phyloP scores from a whole-genome alignment of 495 filamentous ascomycete species.

The Mytilinidion resinicola region DNA sequence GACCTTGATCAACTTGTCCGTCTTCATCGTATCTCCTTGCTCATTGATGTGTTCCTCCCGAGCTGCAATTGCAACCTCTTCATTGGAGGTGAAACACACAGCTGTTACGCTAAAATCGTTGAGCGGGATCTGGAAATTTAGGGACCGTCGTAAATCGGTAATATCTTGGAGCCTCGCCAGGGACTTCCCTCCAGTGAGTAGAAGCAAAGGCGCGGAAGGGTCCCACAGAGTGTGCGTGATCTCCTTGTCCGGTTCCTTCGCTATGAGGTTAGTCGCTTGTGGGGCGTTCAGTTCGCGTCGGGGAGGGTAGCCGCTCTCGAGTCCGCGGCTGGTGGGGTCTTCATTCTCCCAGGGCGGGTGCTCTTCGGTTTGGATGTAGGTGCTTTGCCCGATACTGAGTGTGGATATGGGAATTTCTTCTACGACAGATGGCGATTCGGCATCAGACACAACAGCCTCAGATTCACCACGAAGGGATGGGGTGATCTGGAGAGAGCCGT shows the following conservation, averaged over 20 bases:
- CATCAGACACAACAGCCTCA: constrained; percentile 26
- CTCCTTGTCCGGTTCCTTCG: background rate
- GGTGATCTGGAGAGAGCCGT: constrained; percentile 16
- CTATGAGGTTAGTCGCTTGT: constrained; percentile 4
- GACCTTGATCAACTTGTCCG: constrained; percentile 19
- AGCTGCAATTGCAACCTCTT: constrained; percentile 10
- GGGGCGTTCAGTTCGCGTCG: constrained; percentile 8
- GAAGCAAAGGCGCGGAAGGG: background rate
- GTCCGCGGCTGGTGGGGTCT: background rate
- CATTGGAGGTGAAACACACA: constrained; percentile 14
- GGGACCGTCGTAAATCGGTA: background rate
- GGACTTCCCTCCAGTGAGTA: constrained; percentile 20
- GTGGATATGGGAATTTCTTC: constrained; percentile 26
- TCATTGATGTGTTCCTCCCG: constrained; percentile 19
- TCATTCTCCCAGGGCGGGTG: background rate
- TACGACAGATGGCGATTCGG: constrained; percentile 22
- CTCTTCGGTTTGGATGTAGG: constrained; percentile 23
- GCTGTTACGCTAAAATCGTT: constrained; percentile 18
- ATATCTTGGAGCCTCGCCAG: constrained; percentile 9
- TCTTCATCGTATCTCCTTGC: constrained; percentile 16
- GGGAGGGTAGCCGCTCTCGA: too few species aligned
- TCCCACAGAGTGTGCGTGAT: constrained; percentile 20
- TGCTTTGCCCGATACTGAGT: constrained; percentile 23
- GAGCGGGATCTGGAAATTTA: constrained; percentile 4
- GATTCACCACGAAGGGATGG: constrained; percentile 24